Percentiles rank a stretch among this genome's conserved stretches.
These are phyloP conservation scores for Pleurotus ostreatus DNA, from an alignment of 768 basidiomycete genomes.

Conservation along the genomic window DNA sequence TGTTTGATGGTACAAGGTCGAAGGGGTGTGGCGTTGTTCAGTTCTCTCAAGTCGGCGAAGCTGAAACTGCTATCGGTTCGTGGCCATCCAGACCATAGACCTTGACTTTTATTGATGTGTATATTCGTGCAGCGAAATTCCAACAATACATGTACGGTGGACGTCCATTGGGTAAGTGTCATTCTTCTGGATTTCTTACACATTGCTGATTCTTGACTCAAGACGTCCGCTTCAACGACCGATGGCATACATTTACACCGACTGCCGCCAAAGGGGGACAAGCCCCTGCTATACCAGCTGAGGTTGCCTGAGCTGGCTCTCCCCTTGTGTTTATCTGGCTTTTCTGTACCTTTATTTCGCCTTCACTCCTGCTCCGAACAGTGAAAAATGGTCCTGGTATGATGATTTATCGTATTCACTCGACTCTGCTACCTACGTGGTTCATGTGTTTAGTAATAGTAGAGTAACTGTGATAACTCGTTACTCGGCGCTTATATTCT, in stretches of 20 bases:
- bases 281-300: slow-evolving; percentile 61
- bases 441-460: no score
- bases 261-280: slow-evolving; percentile 87
- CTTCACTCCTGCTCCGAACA: neutral
- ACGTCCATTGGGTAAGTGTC: slow-evolving; percentile 66
- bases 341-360: neutral
- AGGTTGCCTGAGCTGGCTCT: slow-evolving; percentile 25
- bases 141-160: slow-evolving; percentile 95
- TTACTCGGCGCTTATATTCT: no score
- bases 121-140: slow-evolving; percentile 68
- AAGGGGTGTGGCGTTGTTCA: slow-evolving; percentile 97
- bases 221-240: slow-evolving; percentile 94
- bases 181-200: neutral
- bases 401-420: no score
- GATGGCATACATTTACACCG: slow-evolving; percentile 91
- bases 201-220: neutral
- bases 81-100: neutral
- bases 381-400: no score
- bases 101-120: neutral
- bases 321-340: no score
- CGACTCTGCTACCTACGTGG: no score
- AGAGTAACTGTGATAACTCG: no score
- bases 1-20: slow-evolving; percentile 88
- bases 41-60: slow-evolving; percentile 82
- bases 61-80: slow-evolving; percentile 89